Percentiles rank a stretch among this genome's conserved stretches.
These are phyloP conservation scores for Yamadazyma kitorensis DNA, from an alignment of 805 yeast genomes.

Conservation along the genomic window DNA sequence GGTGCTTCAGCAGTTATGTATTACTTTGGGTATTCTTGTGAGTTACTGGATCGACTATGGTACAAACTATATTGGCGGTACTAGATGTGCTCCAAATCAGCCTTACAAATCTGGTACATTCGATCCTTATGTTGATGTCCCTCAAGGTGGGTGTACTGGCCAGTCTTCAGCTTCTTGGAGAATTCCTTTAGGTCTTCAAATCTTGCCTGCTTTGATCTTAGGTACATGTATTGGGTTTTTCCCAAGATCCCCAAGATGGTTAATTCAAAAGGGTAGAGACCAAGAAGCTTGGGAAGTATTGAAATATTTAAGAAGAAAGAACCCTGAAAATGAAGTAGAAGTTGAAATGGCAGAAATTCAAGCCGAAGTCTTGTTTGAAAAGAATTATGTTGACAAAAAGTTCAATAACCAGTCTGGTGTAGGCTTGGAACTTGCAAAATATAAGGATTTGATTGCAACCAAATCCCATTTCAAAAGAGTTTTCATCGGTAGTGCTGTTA, in stretches of 20 bases:
- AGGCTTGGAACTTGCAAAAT: slow-evolving; percentile 7
- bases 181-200: slow-evolving; percentile 49
- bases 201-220: slow-evolving; percentile 47
- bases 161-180: slow-evolving; percentile 27
- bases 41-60: slow-evolving; percentile 82
- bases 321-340: slow-evolving; percentile 8
- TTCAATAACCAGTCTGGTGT: slow-evolving; percentile 11
- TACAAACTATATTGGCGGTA: slow-evolving; percentile 53
- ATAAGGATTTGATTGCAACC: slow-evolving; percentile 12
- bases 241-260: slow-evolving; percentile 51
- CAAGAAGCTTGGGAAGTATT: slow-evolving; percentile 24
- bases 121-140: slow-evolving; percentile 23
- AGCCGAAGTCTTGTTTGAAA: slow-evolving; percentile 12
- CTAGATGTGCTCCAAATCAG: slow-evolving; percentile 18
- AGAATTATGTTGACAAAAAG: slow-evolving; percentile 9
- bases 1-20: slow-evolving; percentile 65
- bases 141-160: slow-evolving; percentile 20
- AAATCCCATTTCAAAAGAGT: slow-evolving; percentile 29
- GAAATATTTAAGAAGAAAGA: slow-evolving; percentile 16
- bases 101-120: slow-evolving; percentile 13
- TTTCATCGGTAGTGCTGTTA: slow-evolving; percentile 26
- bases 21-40: slow-evolving; percentile 63
- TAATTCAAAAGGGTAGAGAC: slow-evolving; percentile 28
- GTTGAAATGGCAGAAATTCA: slow-evolving; percentile 39
- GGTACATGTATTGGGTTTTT: slow-evolving; percentile 38